Evolutionary conservation across 345 rosid species (phyloP).

Genomic region (Microcos paniculata): DNA sequence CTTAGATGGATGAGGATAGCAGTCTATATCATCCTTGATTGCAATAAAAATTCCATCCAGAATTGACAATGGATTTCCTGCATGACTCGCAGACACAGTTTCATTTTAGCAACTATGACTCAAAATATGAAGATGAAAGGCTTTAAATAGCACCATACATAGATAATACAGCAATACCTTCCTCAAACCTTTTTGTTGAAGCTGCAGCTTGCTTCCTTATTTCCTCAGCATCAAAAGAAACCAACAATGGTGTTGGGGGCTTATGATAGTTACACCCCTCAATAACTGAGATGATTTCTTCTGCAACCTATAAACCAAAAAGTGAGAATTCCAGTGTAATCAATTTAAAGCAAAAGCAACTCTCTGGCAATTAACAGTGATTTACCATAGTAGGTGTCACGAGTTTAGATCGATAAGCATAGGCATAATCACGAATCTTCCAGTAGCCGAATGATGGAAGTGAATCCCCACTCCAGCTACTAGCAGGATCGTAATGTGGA

Average conservation of each 20-base stretch:
- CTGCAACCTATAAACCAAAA: constrained; percentile 59
- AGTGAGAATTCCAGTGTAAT: not conserved
- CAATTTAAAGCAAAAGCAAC: not conserved
- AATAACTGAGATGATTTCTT: constrained; percentile 48
- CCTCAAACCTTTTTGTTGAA: constrained; percentile 75
- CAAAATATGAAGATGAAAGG: not conserved
- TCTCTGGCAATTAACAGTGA: not conserved
- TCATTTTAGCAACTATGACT: not conserved
- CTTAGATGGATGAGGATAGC: constrained; percentile 68
- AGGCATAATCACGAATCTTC: constrained; percentile 87
- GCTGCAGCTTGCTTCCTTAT: constrained; percentile 78
- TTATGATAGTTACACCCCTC: constrained; percentile 56
- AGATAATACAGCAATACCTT: constrained; percentile 44
- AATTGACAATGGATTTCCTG: constrained; percentile 76
- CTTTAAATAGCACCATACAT: not conserved
- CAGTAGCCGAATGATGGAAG: constrained; percentile 59
- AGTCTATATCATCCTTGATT: constrained; percentile 87
- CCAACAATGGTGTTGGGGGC: constrained; percentile 60
- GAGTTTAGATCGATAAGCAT: constrained; percentile 74
- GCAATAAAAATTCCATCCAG: constrained; percentile 86
- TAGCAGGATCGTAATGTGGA: constrained; percentile 58
- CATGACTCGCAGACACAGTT: constrained; percentile 21
- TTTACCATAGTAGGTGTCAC: constrained; percentile 69
- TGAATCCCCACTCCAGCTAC: constrained; percentile 32
- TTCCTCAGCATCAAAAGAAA: constrained; percentile 57